Percentiles rank a stretch among this genome's conserved stretches.
phyloP scores from a whole-genome alignment of 805 yeast genomes.

The Candida saitoana region DNA sequence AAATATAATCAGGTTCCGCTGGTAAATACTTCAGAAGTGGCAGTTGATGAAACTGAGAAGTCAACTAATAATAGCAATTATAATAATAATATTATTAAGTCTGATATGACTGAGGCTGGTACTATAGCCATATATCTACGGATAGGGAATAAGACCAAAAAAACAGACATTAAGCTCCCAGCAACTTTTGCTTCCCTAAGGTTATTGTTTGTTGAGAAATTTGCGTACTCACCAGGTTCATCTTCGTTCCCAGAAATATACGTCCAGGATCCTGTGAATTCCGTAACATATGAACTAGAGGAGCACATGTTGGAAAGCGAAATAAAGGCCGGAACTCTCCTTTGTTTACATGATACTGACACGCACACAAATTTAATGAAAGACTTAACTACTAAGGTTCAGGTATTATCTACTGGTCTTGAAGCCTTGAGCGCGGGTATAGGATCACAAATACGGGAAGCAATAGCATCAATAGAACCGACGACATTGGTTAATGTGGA shows the following conservation, averaged over 20 bases:
- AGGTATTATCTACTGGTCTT: conserved; percentile 14
- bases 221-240: conserved; percentile 74
- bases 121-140: conserved; percentile 42
- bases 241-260: conserved; percentile 75
- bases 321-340: conserved; percentile 53
- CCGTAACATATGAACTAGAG: conserved; percentile 76
- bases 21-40: background rate
- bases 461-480: conserved; percentile 18
- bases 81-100: background rate
- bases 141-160: conserved; percentile 52
- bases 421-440: conserved; percentile 14
- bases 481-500: conserved; percentile 14
- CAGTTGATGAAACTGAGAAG: conserved; percentile 1
- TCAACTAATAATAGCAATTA: background rate
- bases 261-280: conserved; percentile 55
- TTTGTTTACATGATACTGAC: conserved; percentile 54
- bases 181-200: conserved; percentile 53
- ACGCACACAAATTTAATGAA: conserved; percentile 11
- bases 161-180: conserved; percentile 43
- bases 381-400: conserved; percentile 20
- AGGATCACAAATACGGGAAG: conserved; percentile 15
- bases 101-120: background rate
- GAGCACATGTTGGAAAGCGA: conserved; percentile 54
- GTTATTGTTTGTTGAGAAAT: conserved; percentile 77
- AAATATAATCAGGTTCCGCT: background rate